Evolutionary conservation across 768 basidiomycete genomes (phyloP), one percentile per base, ranked within the genome.

Genomic region (Boletus tylopilopsis): DNA sequence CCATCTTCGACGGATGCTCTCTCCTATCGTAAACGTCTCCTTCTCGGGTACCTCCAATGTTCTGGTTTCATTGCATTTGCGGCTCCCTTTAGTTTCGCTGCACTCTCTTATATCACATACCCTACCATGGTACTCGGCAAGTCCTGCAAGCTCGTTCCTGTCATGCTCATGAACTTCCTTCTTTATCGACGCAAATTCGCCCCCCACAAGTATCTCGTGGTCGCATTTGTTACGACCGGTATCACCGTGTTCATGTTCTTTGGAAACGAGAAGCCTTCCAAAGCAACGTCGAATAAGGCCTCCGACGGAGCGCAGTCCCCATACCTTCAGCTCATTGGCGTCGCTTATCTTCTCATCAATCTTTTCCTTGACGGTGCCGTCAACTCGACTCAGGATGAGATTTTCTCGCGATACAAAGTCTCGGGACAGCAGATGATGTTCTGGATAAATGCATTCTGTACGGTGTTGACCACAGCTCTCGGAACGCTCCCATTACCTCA

Each of bases 361-460:
- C 80, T 99, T 21, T 71, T 87, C 25, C 77, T 99, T 45, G 96
- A 99, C 66, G 96, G 96, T 19, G 84, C 90, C 24, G 87, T 86
- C 51, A 97, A 98, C 73, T 90, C 91, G 11, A 95, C 94, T 3
- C 96, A 99, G 67, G 96, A 99, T 68, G 90, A 97, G 70, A 87
- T 99, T 50, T 98, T 99, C 70, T 74, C 82, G 22, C 74, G 77
- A 12, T 83, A 88, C 71, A 80, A 80, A 18, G 75, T 82, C 37
- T 73, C 80, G 3, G 96, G 96, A 8, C 94, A 96, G 68, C 96
- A 99, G 64, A 97, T 99, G 94, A 98, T 99, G 96, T 85, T 98
- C 66, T 95, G 84, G 83, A 95, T 99, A 70, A 95, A 94, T 64
- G 58, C 88, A 23, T 86, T 94, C 72, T 86, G 87, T 70, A 90